Evolutionary conservation across 192 early-diverging fungal genomes (phyloP).

Genomic region (Rhizoclosmatium sp.): DNA sequence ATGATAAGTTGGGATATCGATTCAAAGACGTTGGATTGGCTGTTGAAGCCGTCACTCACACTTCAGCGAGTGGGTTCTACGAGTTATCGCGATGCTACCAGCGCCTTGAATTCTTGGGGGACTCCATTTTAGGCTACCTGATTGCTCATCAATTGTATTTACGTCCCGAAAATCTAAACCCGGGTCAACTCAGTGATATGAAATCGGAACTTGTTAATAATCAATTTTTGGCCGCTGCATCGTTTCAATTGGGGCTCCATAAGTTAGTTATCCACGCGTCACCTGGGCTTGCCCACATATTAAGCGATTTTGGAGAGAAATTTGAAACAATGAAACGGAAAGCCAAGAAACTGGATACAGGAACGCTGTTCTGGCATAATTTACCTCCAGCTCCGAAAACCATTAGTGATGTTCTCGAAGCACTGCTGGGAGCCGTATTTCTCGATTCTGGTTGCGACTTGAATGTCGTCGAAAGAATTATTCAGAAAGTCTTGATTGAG

Average conservation of each 20-base stretch:
- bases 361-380: conserved; percentile 76
- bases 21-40: conserved; percentile 75
- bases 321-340: conserved; percentile 32
- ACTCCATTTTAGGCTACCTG: conserved; percentile 55
- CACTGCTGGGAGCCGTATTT: conserved; percentile 85
- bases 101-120: conserved; percentile 85
- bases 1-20: conserved; percentile 59
- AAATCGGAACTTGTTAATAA: conserved; percentile 78
- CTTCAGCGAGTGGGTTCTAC: conserved; percentile 59
- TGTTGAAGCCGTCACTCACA: conserved; percentile 87
- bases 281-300: conserved; percentile 56
- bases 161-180: conserved; percentile 68
- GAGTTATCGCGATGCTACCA: conserved; percentile 72
- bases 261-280: conserved; percentile 74
- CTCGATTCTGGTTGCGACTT: conserved; percentile 81
- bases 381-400: conserved; percentile 85
- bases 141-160: conserved; percentile 69
- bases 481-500: conserved; percentile 37
- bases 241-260: conserved; percentile 71
- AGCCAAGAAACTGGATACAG: background rate
- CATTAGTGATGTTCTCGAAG: conserved; percentile 87
- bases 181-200: conserved; percentile 75
- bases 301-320: conserved; percentile 50
- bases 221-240: conserved; percentile 76
- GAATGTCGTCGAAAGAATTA: conserved; percentile 48